Evolutionary conservation across 2,329 filamentous ascomycete species (phyloP).

Genomic region (Stromatinia cepivora): DNA sequence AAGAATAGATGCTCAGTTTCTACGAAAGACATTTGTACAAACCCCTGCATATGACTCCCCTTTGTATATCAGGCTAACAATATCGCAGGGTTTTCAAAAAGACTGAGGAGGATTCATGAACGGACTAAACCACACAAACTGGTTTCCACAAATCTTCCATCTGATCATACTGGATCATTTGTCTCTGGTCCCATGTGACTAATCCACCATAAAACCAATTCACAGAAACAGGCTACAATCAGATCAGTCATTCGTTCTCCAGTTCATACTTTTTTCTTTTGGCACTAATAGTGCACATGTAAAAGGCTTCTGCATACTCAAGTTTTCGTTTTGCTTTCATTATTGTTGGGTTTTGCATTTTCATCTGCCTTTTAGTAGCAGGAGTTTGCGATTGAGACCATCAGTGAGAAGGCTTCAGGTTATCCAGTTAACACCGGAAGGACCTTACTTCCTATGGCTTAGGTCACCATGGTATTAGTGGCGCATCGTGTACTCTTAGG

Average conservation of each 20-base stretch:
- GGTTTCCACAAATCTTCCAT: neutral
- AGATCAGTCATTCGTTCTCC: neutral
- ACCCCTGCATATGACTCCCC: constrained; percentile 1
- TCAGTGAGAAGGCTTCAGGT: neutral
- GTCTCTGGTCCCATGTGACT: neutral
- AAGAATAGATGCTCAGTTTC: constrained; percentile 48
- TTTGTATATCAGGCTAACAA: constrained; percentile 25
- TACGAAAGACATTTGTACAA: constrained; percentile 49
- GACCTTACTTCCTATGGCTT: neutral
- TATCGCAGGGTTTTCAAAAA: constrained; percentile 34
- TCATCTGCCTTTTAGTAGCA: neutral
- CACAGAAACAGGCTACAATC: neutral
- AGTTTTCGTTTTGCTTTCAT: neutral
- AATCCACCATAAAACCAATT: neutral
- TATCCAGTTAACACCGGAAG: neutral
- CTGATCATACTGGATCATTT: neutral
- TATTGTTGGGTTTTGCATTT: neutral
- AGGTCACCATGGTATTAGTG: neutral
- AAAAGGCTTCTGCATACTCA: neutral
- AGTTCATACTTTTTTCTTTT: neutral
- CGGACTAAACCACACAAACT: neutral
- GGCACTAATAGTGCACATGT: neutral
- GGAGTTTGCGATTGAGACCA: neutral
- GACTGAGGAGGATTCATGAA: constrained; percentile 17
- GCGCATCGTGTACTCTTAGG: neutral